Percentiles rank a stretch among this genome's conserved stretches.
These are phyloP conservation scores for Fusarium lateritium DNA, from an alignment of 2,329 filamentous ascomycete species.

Conservation along the genomic window DNA sequence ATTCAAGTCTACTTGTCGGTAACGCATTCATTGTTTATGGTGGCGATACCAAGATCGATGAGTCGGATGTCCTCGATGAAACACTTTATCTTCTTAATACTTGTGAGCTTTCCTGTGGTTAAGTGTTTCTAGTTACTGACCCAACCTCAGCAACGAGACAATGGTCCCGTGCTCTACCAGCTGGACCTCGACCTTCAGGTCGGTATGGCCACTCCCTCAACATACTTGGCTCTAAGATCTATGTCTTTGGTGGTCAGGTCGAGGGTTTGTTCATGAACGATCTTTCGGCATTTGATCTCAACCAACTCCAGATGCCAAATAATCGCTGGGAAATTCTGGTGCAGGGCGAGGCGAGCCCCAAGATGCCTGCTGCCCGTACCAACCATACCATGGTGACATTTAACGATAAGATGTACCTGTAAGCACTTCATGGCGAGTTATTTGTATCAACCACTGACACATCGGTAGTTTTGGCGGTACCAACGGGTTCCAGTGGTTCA, in stretches of 20 bases:
- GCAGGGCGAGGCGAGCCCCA: constrained; percentile 67
- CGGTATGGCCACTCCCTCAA: constrained; percentile 97
- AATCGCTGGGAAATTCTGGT: constrained; percentile 97
- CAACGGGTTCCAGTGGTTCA: constrained; percentile 97
- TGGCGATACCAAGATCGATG: constrained; percentile 97
- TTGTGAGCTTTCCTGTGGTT: constrained; percentile 72
- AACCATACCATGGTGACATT: constrained; percentile 95
- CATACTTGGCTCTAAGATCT: constrained; percentile 96
- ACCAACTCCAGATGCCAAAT: constrained; percentile 89
- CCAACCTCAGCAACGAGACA: constrained; percentile 84
- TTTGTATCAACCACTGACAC: constrained; percentile 26
- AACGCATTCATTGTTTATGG: constrained; percentile 99
- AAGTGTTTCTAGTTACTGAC: constrained; percentile 36
- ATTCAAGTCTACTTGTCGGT: constrained; percentile 92
- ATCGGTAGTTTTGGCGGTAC: constrained; percentile 89
- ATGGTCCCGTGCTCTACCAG: constrained; percentile 94
- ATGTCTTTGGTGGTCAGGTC: constrained; percentile 96
- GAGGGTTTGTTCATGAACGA: constrained; percentile 99
- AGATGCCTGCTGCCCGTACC: constrained; percentile 87
- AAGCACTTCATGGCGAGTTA: constrained; percentile 58
- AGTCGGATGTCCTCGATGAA: constrained; percentile 91
- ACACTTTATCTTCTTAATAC: constrained; percentile 97
- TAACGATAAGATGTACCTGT: constrained; percentile 95
- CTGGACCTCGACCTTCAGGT: constrained; percentile 86
- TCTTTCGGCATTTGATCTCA: constrained; percentile 93